Percentiles rank a stretch among this genome's conserved stretches.
phyloP scores from a whole-genome alignment of 129 eudicot species.

The Glebionis coronaria region DNA sequence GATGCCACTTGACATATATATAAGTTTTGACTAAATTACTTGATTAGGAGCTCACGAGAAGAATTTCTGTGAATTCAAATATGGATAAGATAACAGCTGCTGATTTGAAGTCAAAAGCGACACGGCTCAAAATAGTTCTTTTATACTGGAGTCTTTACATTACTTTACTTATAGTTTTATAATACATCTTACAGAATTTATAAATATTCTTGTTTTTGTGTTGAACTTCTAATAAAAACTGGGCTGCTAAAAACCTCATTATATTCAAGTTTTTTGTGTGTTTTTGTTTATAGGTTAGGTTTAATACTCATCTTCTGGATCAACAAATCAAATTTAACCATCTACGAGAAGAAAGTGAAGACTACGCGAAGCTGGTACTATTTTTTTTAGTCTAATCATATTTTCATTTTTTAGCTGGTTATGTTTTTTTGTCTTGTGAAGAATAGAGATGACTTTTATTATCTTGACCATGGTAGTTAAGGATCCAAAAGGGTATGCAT shows the following conservation, averaged over 20 bases:
- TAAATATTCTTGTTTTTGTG: too few relatives aligned
- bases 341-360: conserved; percentile 99
- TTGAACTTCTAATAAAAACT: too few relatives aligned
- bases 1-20: too few relatives aligned
- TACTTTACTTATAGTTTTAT: not conserved
- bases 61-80: conserved; percentile 91
- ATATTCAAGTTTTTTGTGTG: conserved; percentile 7
- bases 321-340: conserved; percentile 98
- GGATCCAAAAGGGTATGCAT: conserved; percentile 10
- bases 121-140: conserved; percentile 28
- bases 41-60: conserved; percentile 56
- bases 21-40: conserved; percentile 19
- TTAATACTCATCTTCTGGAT: conserved; percentile 95
- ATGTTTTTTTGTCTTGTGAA: conserved; percentile 9
- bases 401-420: not conserved
- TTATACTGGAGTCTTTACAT: not conserved
- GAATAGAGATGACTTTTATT: not conserved
- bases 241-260: conserved; percentile 9
- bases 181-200: conserved; percentile 4
- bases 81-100: conserved; percentile 96
- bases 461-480: conserved; percentile 7
- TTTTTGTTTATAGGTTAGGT: conserved; percentile 76
- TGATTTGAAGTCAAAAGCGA: conserved; percentile 98
- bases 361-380: conserved; percentile 98
- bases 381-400: not conserved